These are phyloP conservation scores for Nitzschia sp. DNA, from an alignment of 108 stramenopile genomes.

Conservation along the genomic window DNA sequence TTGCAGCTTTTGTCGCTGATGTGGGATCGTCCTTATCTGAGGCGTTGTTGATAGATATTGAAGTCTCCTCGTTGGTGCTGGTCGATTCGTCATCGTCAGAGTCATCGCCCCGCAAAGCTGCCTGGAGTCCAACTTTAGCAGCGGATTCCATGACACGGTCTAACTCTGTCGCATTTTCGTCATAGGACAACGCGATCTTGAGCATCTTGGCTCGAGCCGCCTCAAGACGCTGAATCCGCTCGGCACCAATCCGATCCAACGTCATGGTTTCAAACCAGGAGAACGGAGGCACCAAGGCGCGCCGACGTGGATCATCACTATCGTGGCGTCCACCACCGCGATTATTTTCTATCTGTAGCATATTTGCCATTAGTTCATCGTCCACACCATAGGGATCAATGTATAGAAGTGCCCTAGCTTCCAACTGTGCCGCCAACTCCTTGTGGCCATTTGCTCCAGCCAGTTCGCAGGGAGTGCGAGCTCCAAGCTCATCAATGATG, in stretches of 20 bases:
- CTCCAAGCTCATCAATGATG: constrained; percentile 49
- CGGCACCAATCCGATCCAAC: constrained; percentile 23
- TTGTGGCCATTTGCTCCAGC: constrained; percentile 38
- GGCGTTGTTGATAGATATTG: background rate
- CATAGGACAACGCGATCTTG: background rate
- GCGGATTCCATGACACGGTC: background rate
- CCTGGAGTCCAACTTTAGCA: background rate
- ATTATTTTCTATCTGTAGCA: constrained; percentile 16
- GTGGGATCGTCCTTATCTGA: background rate
- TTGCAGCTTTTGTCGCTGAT: background rate
- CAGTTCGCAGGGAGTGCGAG: constrained; percentile 46
- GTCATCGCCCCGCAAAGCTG: background rate
- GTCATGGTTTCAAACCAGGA: constrained; percentile 42
- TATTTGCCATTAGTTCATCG: constrained; percentile 42
- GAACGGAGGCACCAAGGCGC: constrained; percentile 40
- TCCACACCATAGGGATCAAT: constrained; percentile 58
- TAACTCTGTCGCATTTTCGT: background rate
- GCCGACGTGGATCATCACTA: background rate
- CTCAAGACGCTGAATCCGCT: constrained; percentile 10
- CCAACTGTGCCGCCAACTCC: constrained; percentile 47
- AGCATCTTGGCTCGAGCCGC: constrained; percentile 11
- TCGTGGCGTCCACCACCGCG: constrained; percentile 1
- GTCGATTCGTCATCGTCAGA: background rate
- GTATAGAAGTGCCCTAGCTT: constrained; percentile 52
- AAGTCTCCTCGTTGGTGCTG: background rate